Evolutionary conservation across 1,284 basidiomycete genomes (phyloP).

Genomic region (Ustilago curta): DNA sequence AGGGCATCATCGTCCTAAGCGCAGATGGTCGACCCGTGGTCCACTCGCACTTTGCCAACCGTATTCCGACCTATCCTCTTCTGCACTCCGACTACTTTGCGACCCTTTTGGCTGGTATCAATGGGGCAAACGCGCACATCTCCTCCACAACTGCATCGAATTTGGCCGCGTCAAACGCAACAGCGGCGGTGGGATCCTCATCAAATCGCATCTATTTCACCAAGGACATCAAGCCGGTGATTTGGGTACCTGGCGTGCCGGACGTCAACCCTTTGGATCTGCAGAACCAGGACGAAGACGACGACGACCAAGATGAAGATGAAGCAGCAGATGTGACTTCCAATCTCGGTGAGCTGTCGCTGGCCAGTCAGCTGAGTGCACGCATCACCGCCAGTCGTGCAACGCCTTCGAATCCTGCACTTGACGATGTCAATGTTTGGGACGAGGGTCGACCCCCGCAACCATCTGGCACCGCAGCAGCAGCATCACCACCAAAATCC

Average conservation of each 20-base stretch:
- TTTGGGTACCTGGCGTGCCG: conserved; percentile 58
- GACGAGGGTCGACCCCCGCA: conserved; percentile 18
- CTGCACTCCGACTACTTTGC: conserved; percentile 88
- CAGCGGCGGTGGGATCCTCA: conserved; percentile 18
- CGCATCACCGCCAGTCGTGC: conserved; percentile 28
- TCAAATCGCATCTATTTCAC: conserved; percentile 41
- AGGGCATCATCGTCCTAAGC: conserved; percentile 90
- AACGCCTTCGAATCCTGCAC: background rate
- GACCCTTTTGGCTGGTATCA: conserved; percentile 73
- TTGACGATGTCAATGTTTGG: conserved; percentile 51
- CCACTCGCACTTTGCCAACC: conserved; percentile 87
- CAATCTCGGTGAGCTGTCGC: conserved; percentile 35
- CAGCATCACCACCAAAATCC: background rate
- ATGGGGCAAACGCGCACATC: conserved; percentile 46
- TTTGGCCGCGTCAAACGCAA: background rate
- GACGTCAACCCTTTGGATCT: conserved; percentile 36
- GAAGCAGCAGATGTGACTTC: conserved; percentile 27
- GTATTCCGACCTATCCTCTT: conserved; percentile 81
- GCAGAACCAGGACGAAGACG: conserved; percentile 27
- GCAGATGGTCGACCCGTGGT: conserved; percentile 86
- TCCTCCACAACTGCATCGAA: conserved; percentile 17
- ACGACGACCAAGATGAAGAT: conserved; percentile 26
- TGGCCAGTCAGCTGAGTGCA: conserved; percentile 47
- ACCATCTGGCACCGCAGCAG: conserved; percentile 1
- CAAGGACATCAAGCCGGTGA: conserved; percentile 53